phyloP scores from a whole-genome alignment of 2,329 filamentous ascomycete genomes.

The Fusarium tupiense region DNA sequence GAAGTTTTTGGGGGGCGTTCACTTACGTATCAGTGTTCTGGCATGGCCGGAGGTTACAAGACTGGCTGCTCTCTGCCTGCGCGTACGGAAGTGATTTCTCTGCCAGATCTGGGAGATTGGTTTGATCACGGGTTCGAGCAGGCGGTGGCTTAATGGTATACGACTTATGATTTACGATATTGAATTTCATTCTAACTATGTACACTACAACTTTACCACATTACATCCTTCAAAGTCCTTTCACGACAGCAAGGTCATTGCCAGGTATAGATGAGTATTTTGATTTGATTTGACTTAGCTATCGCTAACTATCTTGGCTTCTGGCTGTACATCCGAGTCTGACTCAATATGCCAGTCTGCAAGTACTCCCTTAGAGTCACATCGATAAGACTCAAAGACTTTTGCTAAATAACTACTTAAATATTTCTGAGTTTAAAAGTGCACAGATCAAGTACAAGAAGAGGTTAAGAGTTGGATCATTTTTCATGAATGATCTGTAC shows the following conservation, averaged over 20 bases:
- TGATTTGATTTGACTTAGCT: not conserved
- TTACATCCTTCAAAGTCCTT: not conserved
- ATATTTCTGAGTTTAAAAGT: not conserved
- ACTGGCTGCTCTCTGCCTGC: not conserved
- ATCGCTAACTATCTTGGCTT: not conserved
- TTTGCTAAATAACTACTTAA: not conserved
- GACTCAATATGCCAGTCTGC: not conserved
- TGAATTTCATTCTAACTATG: not conserved
- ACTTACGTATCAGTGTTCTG: not conserved
- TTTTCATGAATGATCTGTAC: not conserved
- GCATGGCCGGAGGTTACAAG: not conserved
- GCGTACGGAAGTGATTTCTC: conserved; percentile 11
- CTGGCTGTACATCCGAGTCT: not conserved
- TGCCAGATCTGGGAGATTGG: conserved; percentile 22
- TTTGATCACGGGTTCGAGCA: conserved; percentile 17
- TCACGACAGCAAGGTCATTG: not conserved
- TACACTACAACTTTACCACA: not conserved
- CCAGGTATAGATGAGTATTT: not conserved
- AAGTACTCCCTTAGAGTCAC: not conserved
- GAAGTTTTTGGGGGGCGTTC: not conserved
- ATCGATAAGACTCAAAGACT: not conserved
- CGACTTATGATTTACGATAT: not conserved
- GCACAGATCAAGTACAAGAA: not conserved
- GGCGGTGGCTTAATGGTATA: not conserved
- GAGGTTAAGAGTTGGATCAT: too few relatives aligned